phyloP scores from a whole-genome alignment of 1,139 yeast species.

The Keqinozyma sinolaborantium region DNA sequence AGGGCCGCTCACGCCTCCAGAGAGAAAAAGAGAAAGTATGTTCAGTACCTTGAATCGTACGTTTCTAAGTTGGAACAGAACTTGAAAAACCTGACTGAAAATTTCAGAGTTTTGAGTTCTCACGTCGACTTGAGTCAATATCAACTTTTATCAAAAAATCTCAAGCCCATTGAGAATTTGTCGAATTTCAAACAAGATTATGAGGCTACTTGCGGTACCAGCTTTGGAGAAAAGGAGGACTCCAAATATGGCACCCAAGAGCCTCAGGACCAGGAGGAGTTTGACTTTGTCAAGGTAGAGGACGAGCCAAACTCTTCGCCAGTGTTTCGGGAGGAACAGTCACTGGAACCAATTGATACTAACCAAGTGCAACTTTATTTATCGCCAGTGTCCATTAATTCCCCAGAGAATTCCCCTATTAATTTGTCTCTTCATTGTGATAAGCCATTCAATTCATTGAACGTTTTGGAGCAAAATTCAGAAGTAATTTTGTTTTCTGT shows the following conservation, averaged over 20 bases:
- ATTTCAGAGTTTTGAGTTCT: background rate
- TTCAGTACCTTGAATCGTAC: conserved; percentile 76
- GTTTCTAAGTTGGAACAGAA: conserved; percentile 48
- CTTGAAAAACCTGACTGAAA: conserved; percentile 13
- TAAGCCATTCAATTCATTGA: conserved; percentile 8
- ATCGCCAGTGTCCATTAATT: conserved; percentile 44
- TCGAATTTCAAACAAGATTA: background rate
- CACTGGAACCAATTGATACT: background rate
- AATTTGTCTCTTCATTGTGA: conserved; percentile 32
- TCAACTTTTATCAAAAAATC: conserved; percentile 1
- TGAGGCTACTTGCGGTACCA: background rate
- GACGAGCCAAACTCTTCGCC: background rate
- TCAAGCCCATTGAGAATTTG: conserved; percentile 6
- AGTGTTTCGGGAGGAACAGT: conserved; percentile 1
- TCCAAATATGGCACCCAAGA: background rate
- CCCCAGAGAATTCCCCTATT: conserved; percentile 39
- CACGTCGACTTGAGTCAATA: conserved; percentile 1
- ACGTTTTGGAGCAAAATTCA: conserved; percentile 51
- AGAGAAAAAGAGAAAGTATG: conserved; percentile 91
- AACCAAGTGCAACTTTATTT: conserved; percentile 24
- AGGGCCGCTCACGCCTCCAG: conserved; percentile 97
- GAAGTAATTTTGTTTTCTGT: conserved; percentile 41
- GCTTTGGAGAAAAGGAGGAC: background rate
- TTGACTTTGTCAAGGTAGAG: background rate
- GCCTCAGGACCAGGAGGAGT: background rate